phyloP scores from a whole-genome alignment of 1,139 yeast genomes.

The Saccharomyces hybrid region DNA sequence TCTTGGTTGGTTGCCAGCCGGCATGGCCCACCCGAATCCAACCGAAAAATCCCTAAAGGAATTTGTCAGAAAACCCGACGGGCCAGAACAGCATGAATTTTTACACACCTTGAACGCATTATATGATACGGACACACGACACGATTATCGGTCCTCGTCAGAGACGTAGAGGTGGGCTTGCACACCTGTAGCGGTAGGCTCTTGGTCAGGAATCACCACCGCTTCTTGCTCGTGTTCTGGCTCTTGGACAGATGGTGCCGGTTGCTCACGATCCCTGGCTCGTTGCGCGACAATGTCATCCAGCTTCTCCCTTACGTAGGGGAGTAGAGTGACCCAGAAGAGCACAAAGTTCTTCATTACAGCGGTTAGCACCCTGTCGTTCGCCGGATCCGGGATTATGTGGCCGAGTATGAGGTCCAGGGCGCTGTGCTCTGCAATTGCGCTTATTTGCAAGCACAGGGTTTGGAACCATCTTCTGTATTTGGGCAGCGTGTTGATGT shows the following conservation, averaged over 20 bases:
- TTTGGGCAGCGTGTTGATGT: not conserved
- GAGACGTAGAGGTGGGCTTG: not conserved
- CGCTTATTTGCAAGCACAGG: slow-evolving; percentile 3
- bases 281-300: slow-evolving; percentile 14
- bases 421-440: slow-evolving; percentile 9
- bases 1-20: slow-evolving; percentile 5
- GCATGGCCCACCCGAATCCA: not conserved
- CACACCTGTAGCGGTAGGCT: not conserved
- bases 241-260: not conserved
- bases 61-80: slow-evolving; percentile 1
- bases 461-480: slow-evolving; percentile 3
- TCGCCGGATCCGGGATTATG: slow-evolving; percentile 22
- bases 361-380: slow-evolving; percentile 15
- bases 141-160: not conserved
- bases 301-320: slow-evolving; percentile 15
- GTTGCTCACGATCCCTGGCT: slow-evolving; percentile 3
- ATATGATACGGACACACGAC: not conserved
- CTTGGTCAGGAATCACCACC: not conserved
- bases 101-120: not conserved
- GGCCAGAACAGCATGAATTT: slow-evolving; percentile 1
- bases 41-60: slow-evolving; percentile 1
- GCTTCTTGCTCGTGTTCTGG: slow-evolving; percentile 5
- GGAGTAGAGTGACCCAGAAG: slow-evolving; percentile 19
- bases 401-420: slow-evolving; percentile 12
- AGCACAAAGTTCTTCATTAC: slow-evolving; percentile 19